A percentile compares a stretch with the other conserved stretches of the same genome.
Conservation (phyloP, 768 basidiomycete species). For the Phlebiopsis gigantea region DNA sequence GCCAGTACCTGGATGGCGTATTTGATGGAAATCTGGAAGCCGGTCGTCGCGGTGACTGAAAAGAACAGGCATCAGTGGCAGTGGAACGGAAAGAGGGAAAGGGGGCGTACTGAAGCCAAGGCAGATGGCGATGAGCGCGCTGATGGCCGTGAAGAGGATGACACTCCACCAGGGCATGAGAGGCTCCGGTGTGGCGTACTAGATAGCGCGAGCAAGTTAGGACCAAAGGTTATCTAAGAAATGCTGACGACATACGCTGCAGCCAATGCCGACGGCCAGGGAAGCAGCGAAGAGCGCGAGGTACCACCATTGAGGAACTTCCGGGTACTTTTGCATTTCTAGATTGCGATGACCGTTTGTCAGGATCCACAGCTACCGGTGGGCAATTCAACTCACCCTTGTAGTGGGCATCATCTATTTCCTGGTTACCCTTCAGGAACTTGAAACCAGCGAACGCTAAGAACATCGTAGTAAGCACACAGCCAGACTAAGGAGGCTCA, state of each 20-base stretch:
- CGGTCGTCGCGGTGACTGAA: conserved; percentile 35
- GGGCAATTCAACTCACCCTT: conserved; percentile 28
- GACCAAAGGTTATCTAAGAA: neutral
- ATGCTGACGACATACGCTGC: conserved; percentile 23
- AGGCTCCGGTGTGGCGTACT: conserved; percentile 32
- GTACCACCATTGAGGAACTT: conserved; percentile 54
- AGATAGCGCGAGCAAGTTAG: neutral
- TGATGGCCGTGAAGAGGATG: conserved; percentile 39
- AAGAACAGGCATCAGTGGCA: neutral
- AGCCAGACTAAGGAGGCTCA: neutral
- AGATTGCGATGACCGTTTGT: neutral
- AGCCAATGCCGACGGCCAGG: conserved; percentile 44
- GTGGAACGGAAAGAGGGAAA: conserved; percentile 6
- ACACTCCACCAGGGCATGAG: conserved; percentile 53
- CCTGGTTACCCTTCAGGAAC: conserved; percentile 33
- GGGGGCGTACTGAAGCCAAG: conserved; percentile 32
- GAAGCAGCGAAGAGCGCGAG: conserved; percentile 38
- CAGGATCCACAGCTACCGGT: too few relatives aligned
- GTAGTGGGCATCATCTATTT: conserved; percentile 48
- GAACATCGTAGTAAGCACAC: neutral
- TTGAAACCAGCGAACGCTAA: conserved; percentile 38
- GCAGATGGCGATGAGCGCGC: conserved; percentile 33
- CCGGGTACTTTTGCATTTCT: conserved; percentile 48
- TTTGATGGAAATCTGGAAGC: conserved; percentile 43
- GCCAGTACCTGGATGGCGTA: conserved; percentile 47